Percentiles rank a stretch among this genome's conserved stretches.
phyloP scores from a whole-genome alignment of 257 asterid genomes.

The Plantago elongata region DNA sequence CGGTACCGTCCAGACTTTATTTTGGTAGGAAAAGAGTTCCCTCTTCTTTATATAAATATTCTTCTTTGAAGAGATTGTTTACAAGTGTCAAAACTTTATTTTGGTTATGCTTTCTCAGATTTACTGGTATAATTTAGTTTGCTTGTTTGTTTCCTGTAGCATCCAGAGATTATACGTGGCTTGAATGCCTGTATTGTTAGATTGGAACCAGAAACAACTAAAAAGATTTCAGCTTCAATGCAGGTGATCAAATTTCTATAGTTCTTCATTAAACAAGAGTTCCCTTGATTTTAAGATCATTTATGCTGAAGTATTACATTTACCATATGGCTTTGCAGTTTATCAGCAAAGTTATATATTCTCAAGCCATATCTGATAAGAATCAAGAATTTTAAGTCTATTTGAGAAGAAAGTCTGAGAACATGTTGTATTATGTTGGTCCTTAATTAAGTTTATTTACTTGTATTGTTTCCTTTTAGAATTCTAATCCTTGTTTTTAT shows the following conservation, averaged over 20 bases:
- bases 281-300: conserved; percentile 6
- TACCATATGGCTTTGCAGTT: too few species aligned
- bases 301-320: not conserved
- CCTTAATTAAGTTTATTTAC: too few species aligned
- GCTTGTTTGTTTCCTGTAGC: conserved; percentile 45
- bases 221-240: conserved; percentile 92
- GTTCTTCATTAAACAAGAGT: conserved; percentile 2
- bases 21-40: conserved; percentile 49
- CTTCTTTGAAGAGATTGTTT: not conserved
- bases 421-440: too few species aligned
- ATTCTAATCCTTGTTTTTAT: conserved; percentile 2
- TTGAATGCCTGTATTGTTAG: conserved; percentile 80
- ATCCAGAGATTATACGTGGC: conserved; percentile 86
- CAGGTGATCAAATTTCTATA: conserved; percentile 43
- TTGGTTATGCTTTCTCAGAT: not conserved
- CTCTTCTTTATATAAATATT: conserved; percentile 4
- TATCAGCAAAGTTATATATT: too few species aligned
- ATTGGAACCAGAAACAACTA: conserved; percentile 69
- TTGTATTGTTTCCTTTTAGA: not conserved
- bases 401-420: too few species aligned
- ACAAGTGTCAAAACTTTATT: not conserved
- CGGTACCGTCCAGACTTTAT: conserved; percentile 77
- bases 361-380: too few species aligned
- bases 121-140: conserved; percentile 8
- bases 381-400: too few species aligned